Conservation (phyloP, 2,329 filamentous ascomycete genomes). For the Microdochium trichocladiopsis region DNA sequence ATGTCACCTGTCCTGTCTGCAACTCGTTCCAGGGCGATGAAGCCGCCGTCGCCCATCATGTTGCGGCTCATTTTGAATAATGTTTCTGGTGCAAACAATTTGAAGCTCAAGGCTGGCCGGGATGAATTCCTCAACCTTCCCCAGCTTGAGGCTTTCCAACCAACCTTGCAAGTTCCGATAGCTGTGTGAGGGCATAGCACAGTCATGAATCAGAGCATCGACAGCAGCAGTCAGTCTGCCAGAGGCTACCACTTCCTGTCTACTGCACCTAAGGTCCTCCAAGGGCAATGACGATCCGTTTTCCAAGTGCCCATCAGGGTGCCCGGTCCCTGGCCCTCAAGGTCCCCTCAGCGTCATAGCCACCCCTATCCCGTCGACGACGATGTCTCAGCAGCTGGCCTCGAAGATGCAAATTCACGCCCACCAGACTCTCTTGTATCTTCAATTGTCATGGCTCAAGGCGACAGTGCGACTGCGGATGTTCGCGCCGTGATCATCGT, state of each 20-base stretch:
- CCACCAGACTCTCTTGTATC: background rate
- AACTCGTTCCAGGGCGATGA: constrained; percentile 61
- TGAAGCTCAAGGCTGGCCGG: background rate
- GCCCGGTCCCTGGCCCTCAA: constrained; percentile 5
- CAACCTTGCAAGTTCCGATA: no score
- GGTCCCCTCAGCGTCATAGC: constrained; percentile 3
- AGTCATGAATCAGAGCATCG: constrained; percentile 3
- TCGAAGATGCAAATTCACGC: background rate
- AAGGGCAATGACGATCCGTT: background rate
- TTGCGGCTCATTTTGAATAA: constrained; percentile 48
- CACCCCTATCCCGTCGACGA: background rate
- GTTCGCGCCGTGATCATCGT: constrained; percentile 64
- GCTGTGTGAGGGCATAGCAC: background rate
- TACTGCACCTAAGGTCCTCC: no score
- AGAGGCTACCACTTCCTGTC: no score
- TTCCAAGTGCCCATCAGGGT: constrained; percentile 1
- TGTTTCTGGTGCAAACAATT: constrained; percentile 8
- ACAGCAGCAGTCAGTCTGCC: constrained; percentile 1
- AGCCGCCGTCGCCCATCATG: constrained; percentile 59
- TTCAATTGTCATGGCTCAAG: constrained; percentile 6
- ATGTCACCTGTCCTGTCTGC: constrained; percentile 56
- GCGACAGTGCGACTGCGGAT: constrained; percentile 14
- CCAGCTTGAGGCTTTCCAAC: no score
- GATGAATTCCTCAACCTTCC: no score
- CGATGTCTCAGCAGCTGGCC: background rate